phyloP scores from a whole-genome alignment of 805 yeast genomes.

The Wickerhamiella siamensis region DNA sequence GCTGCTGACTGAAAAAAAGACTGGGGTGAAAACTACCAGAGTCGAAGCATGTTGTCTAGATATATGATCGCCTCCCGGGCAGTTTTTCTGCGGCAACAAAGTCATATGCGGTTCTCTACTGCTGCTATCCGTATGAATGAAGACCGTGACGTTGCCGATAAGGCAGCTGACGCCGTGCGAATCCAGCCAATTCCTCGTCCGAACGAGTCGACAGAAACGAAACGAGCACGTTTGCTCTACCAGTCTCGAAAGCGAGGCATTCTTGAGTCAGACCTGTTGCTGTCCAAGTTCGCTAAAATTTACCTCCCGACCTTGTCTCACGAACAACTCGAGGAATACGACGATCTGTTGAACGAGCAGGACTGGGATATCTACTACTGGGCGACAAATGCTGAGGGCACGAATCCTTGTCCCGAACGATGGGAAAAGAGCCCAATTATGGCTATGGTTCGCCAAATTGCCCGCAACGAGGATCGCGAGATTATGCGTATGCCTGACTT shows the following conservation, averaged over 20 bases:
- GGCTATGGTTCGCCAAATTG: constrained; percentile 50
- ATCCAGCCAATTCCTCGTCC: constrained; percentile 68
- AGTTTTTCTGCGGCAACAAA: too few species aligned
- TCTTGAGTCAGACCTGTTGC: constrained; percentile 75
- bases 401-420: constrained; percentile 73
- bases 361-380: constrained; percentile 99
- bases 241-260: constrained; percentile 94
- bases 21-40: too few species aligned
- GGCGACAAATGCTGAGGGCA: constrained; percentile 70
- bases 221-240: constrained; percentile 77
- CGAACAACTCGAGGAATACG: constrained; percentile 73
- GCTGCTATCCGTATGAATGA: neutral
- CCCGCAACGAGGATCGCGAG: constrained; percentile 56
- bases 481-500: constrained; percentile 79
- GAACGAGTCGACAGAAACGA: constrained; percentile 57
- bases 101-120: neutral
- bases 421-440: constrained; percentile 64
- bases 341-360: constrained; percentile 68
- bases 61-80: too few species aligned
- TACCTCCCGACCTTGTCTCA: constrained; percentile 43
- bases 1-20: too few species aligned
- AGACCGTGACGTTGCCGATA: constrained; percentile 9
- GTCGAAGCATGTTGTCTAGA: too few species aligned
- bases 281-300: constrained; percentile 73
- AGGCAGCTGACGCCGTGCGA: constrained; percentile 26